Evolutionary conservation across 805 yeast species (phyloP), one percentile per base, ranked within the genome.

Genomic region (Saccharomyces cerevisiae): DNA sequence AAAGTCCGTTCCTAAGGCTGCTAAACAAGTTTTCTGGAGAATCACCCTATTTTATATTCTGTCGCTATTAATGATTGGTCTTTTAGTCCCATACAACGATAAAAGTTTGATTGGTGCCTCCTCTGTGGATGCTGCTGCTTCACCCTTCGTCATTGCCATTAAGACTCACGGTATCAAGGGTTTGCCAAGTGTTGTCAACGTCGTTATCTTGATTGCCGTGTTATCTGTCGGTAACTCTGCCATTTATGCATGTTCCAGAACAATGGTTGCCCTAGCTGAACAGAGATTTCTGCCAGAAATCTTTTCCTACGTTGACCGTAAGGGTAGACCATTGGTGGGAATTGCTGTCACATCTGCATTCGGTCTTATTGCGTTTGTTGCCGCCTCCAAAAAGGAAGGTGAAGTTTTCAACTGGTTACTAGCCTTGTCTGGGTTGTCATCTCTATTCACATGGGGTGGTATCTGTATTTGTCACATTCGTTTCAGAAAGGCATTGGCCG

Each of bases 71-170:
- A 56, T 79, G 52, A 67, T 79, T 48, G 79, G 82, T 4, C 61
- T 77, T 21, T 64, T 79, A 54, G 83, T 79, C 49, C 78, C 81
- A 41, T 74, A 73, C 52, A 69, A 64, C 47, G 77, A 77, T 53
- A 57, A 66, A 9, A 68, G 80, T 56, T 69, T 76, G 57, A 70
- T 78, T 53, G 79, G 80, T 55, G 73, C 79, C 30, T 67, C 77
- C 49, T 77, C 74, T 49, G 81, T 77, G 51, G 81, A 79, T 58
- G 85, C 85, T 47, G 70, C 83, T 14, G 87, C 89, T 11, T 85
- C 91, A 14, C 92, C 94, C 14, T 86, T 86, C 61, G 92, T 86
- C 52, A 81, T 87, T 70, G 87, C 92, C 31, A 79, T 85, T 54
- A 73, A 68, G 32, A 75, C 77, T 50, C 86, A 85, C 28, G 87